Evolutionary conservation across 257 asterid genomes (phyloP).

Genomic region (Linaria vulgaris): DNA sequence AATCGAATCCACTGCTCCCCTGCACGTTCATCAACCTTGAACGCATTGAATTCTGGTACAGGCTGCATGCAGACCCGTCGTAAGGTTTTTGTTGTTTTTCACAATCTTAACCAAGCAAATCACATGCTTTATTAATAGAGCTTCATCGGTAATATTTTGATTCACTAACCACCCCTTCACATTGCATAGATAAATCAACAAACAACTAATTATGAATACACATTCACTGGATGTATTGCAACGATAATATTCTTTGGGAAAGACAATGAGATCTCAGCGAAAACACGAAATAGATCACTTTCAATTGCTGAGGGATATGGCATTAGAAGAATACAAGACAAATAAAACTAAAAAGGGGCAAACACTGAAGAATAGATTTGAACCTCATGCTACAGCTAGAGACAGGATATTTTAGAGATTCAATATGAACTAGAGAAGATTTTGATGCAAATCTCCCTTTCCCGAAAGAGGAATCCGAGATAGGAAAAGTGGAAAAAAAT

Average conservation of each 20-base stretch:
- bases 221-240: background rate
- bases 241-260: background rate
- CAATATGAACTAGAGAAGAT: no score
- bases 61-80: conserved; percentile 46
- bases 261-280: background rate
- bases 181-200: no score
- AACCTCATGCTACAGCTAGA: no score
- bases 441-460: no score
- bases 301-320: background rate
- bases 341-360: background rate
- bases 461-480: no score
- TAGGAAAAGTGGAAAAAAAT: no score
- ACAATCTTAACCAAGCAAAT: conserved; percentile 10
- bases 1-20: conserved; percentile 89
- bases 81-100: conserved; percentile 19
- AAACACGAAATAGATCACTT: background rate
- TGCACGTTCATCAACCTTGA: conserved; percentile 65
- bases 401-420: no score
- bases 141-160: no score
- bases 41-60: conserved; percentile 51
- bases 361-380: no score
- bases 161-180: no score
- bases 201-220: background rate
- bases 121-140: background rate
- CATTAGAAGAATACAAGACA: conserved; percentile 6